These are phyloP conservation scores for Rhizophlyctis rosea DNA, from an alignment of 192 early-diverging fungal genomes.

Conservation along the genomic window DNA sequence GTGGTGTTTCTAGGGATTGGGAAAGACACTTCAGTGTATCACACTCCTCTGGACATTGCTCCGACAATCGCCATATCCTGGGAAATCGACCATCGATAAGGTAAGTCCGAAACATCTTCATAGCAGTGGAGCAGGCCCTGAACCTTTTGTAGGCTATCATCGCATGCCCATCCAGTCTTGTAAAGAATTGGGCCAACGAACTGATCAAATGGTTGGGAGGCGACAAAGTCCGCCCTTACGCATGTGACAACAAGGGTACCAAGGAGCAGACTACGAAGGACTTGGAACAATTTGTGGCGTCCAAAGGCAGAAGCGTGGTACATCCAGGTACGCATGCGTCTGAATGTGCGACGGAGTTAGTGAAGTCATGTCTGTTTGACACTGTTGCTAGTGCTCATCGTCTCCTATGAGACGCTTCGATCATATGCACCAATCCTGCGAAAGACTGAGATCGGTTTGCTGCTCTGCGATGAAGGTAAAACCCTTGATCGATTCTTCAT, in stretches of 20 bases:
- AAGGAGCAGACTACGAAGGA: slow-evolving; percentile 80
- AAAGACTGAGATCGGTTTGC: slow-evolving; percentile 80
- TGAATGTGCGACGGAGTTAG: neutral
- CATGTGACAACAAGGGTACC: slow-evolving; percentile 84
- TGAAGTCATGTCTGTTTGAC: no score
- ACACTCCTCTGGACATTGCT: slow-evolving; percentile 96
- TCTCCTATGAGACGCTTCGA: slow-evolving; percentile 95
- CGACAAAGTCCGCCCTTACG: slow-evolving; percentile 74
- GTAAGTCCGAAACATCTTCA: slow-evolving; percentile 28
- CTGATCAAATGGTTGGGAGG: slow-evolving; percentile 91
- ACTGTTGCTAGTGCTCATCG: slow-evolving; percentile 90
- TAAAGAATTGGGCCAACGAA: slow-evolving; percentile 99
- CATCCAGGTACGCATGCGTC: slow-evolving; percentile 57
- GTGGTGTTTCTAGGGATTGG: slow-evolving; percentile 40
- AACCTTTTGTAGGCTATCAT: slow-evolving; percentile 64
- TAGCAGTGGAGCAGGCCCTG: neutral
- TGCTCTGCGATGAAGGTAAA: slow-evolving; percentile 91
- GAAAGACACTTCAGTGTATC: slow-evolving; percentile 64
- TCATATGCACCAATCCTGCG: slow-evolving; percentile 72
- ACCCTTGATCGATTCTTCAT: neutral
- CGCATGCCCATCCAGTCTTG: slow-evolving; percentile 91
- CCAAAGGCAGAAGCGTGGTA: slow-evolving; percentile 80
- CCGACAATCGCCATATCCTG: slow-evolving; percentile 80
- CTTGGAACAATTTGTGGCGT: slow-evolving; percentile 74
- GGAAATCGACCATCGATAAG: slow-evolving; percentile 94